Conservation (phyloP, 331 rosid genomes). For the Quercus lobata region DNA sequence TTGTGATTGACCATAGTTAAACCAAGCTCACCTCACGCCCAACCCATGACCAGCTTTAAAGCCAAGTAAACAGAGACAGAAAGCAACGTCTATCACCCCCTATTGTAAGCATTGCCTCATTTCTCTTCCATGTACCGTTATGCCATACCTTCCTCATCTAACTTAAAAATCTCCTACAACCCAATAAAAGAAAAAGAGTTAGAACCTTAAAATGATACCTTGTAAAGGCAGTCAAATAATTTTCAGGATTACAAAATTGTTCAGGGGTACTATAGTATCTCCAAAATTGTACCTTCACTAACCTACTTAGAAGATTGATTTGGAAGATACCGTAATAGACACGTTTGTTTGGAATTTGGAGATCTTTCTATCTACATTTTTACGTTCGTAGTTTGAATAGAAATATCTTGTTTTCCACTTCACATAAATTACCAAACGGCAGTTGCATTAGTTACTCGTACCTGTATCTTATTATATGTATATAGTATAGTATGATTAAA, state of each 20-base stretch:
- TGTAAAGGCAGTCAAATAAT: background rate
- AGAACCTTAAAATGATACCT: background rate
- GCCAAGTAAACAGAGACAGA: conserved; percentile 32
- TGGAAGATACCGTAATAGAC: too few relatives aligned
- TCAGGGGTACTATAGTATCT: too few relatives aligned
- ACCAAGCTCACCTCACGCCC: conserved; percentile 18
- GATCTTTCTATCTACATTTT: background rate
- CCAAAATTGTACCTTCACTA: background rate
- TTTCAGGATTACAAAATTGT: background rate
- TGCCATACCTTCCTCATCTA: background rate
- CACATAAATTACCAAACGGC: conserved; percentile 12
- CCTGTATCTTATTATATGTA: background rate
- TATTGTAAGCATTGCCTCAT: background rate
- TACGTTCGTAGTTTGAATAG: background rate
- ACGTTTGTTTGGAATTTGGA: too few relatives aligned
- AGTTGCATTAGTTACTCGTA: background rate
- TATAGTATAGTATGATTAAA: background rate
- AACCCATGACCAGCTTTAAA: conserved; percentile 47
- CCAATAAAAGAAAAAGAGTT: background rate
- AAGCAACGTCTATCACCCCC: conserved; percentile 21
- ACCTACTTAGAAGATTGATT: background rate
- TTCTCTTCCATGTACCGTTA: background rate
- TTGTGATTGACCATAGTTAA: background rate
- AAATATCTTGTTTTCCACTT: background rate
- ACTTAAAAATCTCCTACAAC: background rate